These are phyloP conservation scores for Eudorina sp. DNA, from an alignment of 139 green algal genomes.

Conservation along the genomic window DNA sequence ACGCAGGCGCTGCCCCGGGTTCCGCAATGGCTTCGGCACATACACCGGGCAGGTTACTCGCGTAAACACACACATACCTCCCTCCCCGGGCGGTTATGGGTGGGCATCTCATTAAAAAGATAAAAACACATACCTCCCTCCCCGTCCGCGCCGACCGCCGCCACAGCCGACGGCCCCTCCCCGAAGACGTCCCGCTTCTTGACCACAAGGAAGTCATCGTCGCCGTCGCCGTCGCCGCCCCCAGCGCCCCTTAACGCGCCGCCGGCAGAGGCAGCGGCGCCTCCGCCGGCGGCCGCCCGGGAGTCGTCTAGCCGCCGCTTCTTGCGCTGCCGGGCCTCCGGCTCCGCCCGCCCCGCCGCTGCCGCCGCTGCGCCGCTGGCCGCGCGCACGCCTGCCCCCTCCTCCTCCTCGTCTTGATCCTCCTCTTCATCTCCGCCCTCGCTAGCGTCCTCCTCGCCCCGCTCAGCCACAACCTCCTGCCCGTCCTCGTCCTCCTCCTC, in stretches of 20 bases:
- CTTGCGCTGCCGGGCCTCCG: not conserved
- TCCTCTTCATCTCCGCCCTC: too few relatives aligned
- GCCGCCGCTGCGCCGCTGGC: not conserved
- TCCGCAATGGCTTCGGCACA: too few relatives aligned
- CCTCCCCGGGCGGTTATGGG: too few relatives aligned
- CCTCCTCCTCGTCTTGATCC: conserved; percentile 30
- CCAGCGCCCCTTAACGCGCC: not conserved
- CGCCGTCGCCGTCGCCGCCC: conserved; percentile 1
- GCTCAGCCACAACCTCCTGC: conserved; percentile 8
- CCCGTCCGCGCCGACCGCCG: too few relatives aligned
- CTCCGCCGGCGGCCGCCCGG: conserved; percentile 6
- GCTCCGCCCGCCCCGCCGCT: not conserved
- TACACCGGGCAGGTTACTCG: too few relatives aligned
- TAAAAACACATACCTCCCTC: too few relatives aligned
- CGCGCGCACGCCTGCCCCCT: not conserved
- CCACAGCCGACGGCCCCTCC: too few relatives aligned
- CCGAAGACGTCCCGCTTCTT: conserved; percentile 68
- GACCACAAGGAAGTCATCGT: conserved; percentile 71
- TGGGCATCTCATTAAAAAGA: too few relatives aligned
- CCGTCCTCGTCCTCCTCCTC: conserved; percentile 9
- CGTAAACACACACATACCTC: too few relatives aligned
- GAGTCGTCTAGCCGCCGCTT: conserved; percentile 41
- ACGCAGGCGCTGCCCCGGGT: too few relatives aligned
- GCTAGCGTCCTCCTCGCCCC: not conserved
- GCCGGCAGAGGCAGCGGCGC: too few relatives aligned